Conservation (phyloP, 768 basidiomycete genomes). For the Rickenella mellea region DNA sequence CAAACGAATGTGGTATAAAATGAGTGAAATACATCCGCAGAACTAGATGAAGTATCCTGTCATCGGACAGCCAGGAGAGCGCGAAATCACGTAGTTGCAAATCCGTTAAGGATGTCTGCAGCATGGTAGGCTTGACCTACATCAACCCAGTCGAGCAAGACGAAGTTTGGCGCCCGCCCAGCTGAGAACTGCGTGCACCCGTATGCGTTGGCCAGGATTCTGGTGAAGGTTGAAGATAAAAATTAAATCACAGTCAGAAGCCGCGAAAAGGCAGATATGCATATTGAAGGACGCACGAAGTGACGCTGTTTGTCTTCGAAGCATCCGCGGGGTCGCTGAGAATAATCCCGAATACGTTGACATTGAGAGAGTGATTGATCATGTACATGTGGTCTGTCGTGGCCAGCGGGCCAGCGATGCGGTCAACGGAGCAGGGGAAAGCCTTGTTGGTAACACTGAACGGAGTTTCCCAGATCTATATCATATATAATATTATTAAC, state of each 20-base stretch:
- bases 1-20: no score
- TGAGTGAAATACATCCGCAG: no score
- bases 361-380: slow-evolving; percentile 51
- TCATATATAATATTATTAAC: background rate
- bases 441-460: slow-evolving; percentile 37
- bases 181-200: slow-evolving; percentile 34
- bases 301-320: slow-evolving; percentile 20
- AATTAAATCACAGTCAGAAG: no score
- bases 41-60: no score
- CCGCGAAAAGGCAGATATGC: no score
- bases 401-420: slow-evolving; percentile 39
- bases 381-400: slow-evolving; percentile 44
- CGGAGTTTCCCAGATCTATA: slow-evolving; percentile 49
- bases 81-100: no score
- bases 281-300: slow-evolving; percentile 14
- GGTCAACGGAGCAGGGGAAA: slow-evolving; percentile 49
- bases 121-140: slow-evolving; percentile 35
- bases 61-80: no score
- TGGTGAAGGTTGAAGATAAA: no score
- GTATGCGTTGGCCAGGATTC: slow-evolving; percentile 29
- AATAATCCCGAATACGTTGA: slow-evolving; percentile 26
- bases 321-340: slow-evolving; percentile 18
- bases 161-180: slow-evolving; percentile 39
- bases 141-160: slow-evolving; percentile 45
- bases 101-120: slow-evolving; percentile 35